A percentile compares a stretch with the other conserved stretches of the same genome.
Conservation (phyloP, 345 rosid species). For the Hibiscus trionum region DNA sequence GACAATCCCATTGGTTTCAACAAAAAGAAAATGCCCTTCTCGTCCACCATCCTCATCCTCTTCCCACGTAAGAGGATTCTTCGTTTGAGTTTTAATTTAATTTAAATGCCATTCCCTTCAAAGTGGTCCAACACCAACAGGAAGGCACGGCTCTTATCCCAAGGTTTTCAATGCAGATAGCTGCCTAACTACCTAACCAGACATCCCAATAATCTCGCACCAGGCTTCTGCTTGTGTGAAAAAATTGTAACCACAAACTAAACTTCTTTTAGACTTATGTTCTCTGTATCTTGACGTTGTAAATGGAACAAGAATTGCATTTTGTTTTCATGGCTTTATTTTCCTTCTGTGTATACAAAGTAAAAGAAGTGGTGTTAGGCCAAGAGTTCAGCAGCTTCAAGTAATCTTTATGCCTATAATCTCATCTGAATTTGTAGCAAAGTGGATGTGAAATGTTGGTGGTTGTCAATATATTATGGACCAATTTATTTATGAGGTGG, state of each 20-base stretch:
- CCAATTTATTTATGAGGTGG: constrained; percentile 21
- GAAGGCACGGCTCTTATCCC: not conserved
- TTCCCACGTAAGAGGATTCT: too few relatives aligned
- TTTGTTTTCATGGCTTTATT: too few relatives aligned
- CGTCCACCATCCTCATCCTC: not conserved
- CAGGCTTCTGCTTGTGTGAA: not conserved
- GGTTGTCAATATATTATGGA: not conserved
- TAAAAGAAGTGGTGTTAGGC: not conserved
- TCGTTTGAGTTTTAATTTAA: too few relatives aligned
- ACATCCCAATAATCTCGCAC: not conserved
- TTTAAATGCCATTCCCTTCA: not conserved
- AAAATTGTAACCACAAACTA: not conserved
- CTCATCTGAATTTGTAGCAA: constrained; percentile 2
- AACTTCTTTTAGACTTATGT: not conserved
- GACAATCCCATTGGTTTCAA: not conserved
- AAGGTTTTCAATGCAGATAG: not conserved
- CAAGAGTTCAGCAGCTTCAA: not conserved
- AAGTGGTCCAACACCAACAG: constrained; percentile 14
- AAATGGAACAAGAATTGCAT: too few relatives aligned
- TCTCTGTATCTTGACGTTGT: not conserved
- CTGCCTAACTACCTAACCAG: constrained; percentile 8
- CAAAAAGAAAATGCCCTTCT: not conserved
- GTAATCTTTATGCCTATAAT: not conserved
- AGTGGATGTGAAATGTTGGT: constrained; percentile 5
- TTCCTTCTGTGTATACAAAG: too few relatives aligned